Percentiles rank a stretch among this genome's conserved stretches.
These are phyloP conservation scores for Oryza nivara DNA, from an alignment of 176 grass and related monocot species.

Conservation along the genomic window DNA sequence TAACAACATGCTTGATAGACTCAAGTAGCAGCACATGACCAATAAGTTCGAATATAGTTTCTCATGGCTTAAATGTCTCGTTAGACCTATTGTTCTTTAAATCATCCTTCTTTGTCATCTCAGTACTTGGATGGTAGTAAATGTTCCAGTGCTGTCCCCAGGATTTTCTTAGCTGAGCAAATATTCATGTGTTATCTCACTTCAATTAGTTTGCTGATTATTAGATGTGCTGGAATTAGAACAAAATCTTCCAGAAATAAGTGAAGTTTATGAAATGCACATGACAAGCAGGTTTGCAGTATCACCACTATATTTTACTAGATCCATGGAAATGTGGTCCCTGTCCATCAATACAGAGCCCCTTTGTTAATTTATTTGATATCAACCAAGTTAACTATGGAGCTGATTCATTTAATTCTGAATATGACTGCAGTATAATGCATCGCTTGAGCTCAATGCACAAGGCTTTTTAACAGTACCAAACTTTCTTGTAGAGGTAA, in stretches of 20 bases:
- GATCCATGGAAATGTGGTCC: slow-evolving; percentile 7
- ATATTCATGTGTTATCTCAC: neutral
- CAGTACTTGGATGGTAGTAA: neutral
- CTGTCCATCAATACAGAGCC: neutral
- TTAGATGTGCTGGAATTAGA: neutral
- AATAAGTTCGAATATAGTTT: neutral
- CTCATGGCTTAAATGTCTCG: neutral
- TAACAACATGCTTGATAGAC: neutral
- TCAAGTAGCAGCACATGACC: neutral
- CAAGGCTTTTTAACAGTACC: slow-evolving; percentile 82
- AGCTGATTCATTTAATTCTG: slow-evolving; percentile 18
- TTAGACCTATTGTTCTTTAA: neutral
- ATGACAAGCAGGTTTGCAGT: neutral
- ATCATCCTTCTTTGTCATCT: neutral
- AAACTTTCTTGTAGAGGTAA: slow-evolving; percentile 83
- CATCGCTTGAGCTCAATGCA: slow-evolving; percentile 67
- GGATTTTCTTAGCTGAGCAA: neutral
- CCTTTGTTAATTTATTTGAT: slow-evolving; percentile 19
- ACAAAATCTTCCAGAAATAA: neutral
- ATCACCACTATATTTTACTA: slow-evolving; percentile 9
- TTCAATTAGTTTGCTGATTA: slow-evolving; percentile 9
- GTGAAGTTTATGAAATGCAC: neutral
- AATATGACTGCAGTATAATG: slow-evolving; percentile 79
- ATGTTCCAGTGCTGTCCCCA: neutral
- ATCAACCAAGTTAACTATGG: slow-evolving; percentile 9